Evolutionary conservation across 164 flowering plant genomes (phyloP).

Genomic region (Magnolia changhungtana): DNA sequence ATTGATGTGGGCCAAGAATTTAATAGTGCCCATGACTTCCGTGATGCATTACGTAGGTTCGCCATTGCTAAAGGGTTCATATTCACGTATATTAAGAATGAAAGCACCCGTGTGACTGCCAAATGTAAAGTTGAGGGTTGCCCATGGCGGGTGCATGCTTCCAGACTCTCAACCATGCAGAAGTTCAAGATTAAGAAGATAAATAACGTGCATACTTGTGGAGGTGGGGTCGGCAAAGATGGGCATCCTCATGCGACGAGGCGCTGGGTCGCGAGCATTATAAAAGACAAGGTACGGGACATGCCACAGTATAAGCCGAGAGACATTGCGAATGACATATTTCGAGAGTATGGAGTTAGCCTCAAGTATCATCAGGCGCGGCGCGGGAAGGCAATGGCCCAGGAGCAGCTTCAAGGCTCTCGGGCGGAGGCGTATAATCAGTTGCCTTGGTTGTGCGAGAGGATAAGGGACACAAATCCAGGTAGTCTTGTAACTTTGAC

Average conservation of each 20-base stretch:
- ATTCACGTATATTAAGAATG: constrained; percentile 62
- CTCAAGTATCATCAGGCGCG: constrained; percentile 45
- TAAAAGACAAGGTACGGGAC: constrained; percentile 45
- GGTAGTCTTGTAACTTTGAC: constrained; percentile 39
- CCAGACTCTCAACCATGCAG: constrained; percentile 52
- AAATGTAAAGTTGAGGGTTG: constrained; percentile 60
- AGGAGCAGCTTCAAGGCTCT: constrained; percentile 48
- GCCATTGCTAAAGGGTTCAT: constrained; percentile 70
- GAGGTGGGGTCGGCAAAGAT: constrained; percentile 45
- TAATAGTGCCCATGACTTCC: constrained; percentile 56
- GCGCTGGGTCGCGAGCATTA: constrained; percentile 46
- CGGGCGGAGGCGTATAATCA: constrained; percentile 43
- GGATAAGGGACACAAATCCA: constrained; percentile 52
- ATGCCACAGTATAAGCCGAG: constrained; percentile 42
- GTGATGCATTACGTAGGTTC: constrained; percentile 71
- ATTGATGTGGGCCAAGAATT: constrained; percentile 73
- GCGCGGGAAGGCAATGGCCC: constrained; percentile 47
- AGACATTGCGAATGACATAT: constrained; percentile 45
- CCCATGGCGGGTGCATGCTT: constrained; percentile 77
- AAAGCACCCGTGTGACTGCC: constrained; percentile 60
- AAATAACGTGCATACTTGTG: constrained; percentile 66
- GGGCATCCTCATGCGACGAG: constrained; percentile 48
- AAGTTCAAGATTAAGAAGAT: constrained; percentile 55
- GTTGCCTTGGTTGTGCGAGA: constrained; percentile 48
- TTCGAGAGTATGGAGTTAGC: constrained; percentile 44